These are phyloP conservation scores for Parasarocladium wereldwijsianum DNA, from an alignment of 2,329 filamentous ascomycete species.

Conservation along the genomic window DNA sequence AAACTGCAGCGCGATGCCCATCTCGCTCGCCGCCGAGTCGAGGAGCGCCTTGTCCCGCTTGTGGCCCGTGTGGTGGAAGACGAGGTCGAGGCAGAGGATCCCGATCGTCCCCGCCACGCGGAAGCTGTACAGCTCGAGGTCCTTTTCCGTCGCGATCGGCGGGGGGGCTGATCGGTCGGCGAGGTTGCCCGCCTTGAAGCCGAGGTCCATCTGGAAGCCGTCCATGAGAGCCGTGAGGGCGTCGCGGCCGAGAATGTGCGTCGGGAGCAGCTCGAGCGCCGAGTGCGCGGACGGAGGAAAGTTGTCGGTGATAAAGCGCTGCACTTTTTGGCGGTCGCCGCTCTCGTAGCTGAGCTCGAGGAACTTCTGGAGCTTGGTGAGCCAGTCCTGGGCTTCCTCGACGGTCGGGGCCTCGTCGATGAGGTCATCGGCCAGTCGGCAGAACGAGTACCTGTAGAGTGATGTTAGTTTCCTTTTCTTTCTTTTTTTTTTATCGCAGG, in stretches of 20 bases:
- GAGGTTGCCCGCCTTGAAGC: slow-evolving; percentile 25
- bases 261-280: slow-evolving; percentile 45
- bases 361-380: slow-evolving; percentile 40
- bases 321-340: slow-evolving; percentile 8
- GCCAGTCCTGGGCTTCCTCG: slow-evolving; percentile 40
- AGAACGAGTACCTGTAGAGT: slow-evolving; percentile 50
- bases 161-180: slow-evolving; percentile 13
- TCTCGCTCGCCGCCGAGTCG: slow-evolving; percentile 41
- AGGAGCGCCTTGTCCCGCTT: slow-evolving; percentile 20
- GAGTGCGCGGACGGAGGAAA: slow-evolving; percentile 38
- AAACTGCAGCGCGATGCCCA: slow-evolving; percentile 65
- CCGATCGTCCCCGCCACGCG: slow-evolving; percentile 61
- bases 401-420: slow-evolving; percentile 46
- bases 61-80: slow-evolving; percentile 39
- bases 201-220: slow-evolving; percentile 55
- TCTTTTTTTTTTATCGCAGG: too few relatives aligned
- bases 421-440: slow-evolving; percentile 57
- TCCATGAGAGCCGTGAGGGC: slow-evolving; percentile 50
- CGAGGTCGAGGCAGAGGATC: slow-evolving; percentile 51
- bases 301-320: slow-evolving; percentile 24
- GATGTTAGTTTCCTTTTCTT: slow-evolving; percentile 6
- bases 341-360: slow-evolving; percentile 36
- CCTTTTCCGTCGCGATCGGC: slow-evolving; percentile 43
- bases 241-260: slow-evolving; percentile 34
- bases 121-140: slow-evolving; percentile 49